Percentiles rank a stretch among this genome's conserved stretches.
Evolutionary conservation across 2,329 filamentous ascomycete genomes (phyloP).

Genomic region (Xylariaceae sp.): DNA sequence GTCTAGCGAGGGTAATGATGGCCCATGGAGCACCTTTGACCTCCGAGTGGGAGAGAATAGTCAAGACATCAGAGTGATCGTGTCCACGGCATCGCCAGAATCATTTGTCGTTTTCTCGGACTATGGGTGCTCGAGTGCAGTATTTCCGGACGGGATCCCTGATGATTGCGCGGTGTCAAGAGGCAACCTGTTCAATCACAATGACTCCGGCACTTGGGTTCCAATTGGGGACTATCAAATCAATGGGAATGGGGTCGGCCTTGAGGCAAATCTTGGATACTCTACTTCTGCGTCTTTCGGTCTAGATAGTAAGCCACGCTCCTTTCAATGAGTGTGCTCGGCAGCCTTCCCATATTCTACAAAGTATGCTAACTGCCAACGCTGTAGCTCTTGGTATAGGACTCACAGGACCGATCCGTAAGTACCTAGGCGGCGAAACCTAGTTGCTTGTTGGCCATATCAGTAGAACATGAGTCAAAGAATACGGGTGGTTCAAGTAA

Average conservation of each 20-base stretch:
- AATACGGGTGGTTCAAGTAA: too few relatives aligned
- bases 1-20: conserved; percentile 38
- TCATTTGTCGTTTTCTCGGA: conserved; percentile 34
- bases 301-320: conserved; percentile 18
- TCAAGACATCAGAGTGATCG: conserved; percentile 36
- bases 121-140: conserved; percentile 30
- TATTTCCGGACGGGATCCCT: conserved; percentile 31
- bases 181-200: conserved; percentile 35
- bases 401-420: conserved; percentile 28
- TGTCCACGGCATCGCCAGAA: conserved; percentile 39
- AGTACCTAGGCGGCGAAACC: too few relatives aligned
- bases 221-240: conserved; percentile 34
- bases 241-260: conserved; percentile 35
- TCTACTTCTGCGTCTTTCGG: conserved; percentile 27
- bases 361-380: too few relatives aligned
- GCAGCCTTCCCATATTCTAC: too few relatives aligned
- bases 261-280: conserved; percentile 39
- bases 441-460: too few relatives aligned
- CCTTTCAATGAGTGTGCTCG: too few relatives aligned
- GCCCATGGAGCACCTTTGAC: conserved; percentile 40
- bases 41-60: conserved; percentile 37
- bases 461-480: too few relatives aligned
- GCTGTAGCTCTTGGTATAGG: conserved; percentile 25
- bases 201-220: conserved; percentile 36
- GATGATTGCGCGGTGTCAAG: conserved; percentile 35